These are phyloP conservation scores for Colletotrichum tabaci DNA, from an alignment of 2,329 filamentous ascomycete genomes.

Conservation along the genomic window DNA sequence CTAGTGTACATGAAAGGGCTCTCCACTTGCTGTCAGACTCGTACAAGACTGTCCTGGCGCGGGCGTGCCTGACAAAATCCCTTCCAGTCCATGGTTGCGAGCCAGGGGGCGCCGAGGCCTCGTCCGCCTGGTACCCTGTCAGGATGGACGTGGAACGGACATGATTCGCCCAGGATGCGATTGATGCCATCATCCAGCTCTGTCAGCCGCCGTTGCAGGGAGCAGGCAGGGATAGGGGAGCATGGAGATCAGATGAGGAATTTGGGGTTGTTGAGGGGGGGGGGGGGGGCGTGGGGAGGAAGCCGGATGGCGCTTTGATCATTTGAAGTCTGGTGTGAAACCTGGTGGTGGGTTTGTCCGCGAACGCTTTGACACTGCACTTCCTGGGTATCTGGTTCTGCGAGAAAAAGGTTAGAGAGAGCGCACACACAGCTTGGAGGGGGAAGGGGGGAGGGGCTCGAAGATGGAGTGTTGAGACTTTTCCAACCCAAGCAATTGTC, in stretches of 20 bases:
- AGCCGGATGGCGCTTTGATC: slow-evolving; percentile 37
- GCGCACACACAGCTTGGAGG: slow-evolving; percentile 1
- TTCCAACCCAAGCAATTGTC: background rate
- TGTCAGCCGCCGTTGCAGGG: slow-evolving; percentile 31
- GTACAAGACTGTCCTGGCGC: slow-evolving; percentile 10
- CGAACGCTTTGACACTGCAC: slow-evolving; percentile 36
- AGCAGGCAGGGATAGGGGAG: slow-evolving; percentile 22
- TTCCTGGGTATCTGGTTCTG: slow-evolving; percentile 11
- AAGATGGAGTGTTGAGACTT: background rate
- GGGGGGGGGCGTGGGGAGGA: slow-evolving; percentile 30
- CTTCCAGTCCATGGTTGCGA: slow-evolving; percentile 29
- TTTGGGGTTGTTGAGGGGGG: slow-evolving; percentile 33
- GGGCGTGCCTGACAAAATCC: slow-evolving; percentile 14
- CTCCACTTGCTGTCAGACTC: slow-evolving; percentile 30
- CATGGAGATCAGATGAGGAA: slow-evolving; percentile 39
- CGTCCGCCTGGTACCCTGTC: slow-evolving; percentile 26
- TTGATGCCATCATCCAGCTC: slow-evolving; percentile 40
- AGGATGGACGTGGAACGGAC: slow-evolving; percentile 22
- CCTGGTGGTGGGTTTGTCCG: slow-evolving; percentile 36
- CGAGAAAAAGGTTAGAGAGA: slow-evolving; percentile 1
- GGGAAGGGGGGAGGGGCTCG: background rate
- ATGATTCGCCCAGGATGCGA: slow-evolving; percentile 36
- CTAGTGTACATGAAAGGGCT: slow-evolving; percentile 12
- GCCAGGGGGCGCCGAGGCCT: slow-evolving; percentile 15
- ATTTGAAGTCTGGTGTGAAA: slow-evolving; percentile 39